phyloP scores from a whole-genome alignment of 2,329 filamentous ascomycete species.

The Coniochaeta prunicola region DNA sequence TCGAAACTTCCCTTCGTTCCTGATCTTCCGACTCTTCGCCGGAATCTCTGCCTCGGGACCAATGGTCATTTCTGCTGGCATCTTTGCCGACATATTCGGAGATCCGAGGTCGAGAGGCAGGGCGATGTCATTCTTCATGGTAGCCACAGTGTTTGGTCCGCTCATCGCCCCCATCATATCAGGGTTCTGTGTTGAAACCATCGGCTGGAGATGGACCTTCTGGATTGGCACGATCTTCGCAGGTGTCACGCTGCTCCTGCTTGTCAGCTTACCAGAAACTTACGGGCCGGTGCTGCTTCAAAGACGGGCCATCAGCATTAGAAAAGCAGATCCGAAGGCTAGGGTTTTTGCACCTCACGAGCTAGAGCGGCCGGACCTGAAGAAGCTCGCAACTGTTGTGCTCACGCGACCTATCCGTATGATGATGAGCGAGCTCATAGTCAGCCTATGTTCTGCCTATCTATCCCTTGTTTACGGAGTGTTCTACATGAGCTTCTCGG shows the following conservation, averaged over 20 bases:
- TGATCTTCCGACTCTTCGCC: constrained; percentile 47
- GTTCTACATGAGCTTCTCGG: constrained; percentile 68
- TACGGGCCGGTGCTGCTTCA: constrained; percentile 52
- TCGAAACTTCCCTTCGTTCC: constrained; percentile 42
- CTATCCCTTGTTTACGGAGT: constrained; percentile 62
- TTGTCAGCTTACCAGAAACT: constrained; percentile 60
- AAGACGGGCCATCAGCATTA: constrained; percentile 47
- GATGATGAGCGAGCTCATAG: constrained; percentile 65
- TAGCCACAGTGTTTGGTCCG: constrained; percentile 57
- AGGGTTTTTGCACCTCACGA: constrained; percentile 54
- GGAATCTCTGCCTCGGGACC: constrained; percentile 50
- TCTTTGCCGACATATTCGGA: constrained; percentile 60
- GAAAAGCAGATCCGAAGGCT: constrained; percentile 44
- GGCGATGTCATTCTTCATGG: constrained; percentile 58
- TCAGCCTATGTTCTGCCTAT: constrained; percentile 62
- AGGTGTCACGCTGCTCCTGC: constrained; percentile 48
- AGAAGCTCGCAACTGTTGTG: constrained; percentile 59
- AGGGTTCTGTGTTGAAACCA: constrained; percentile 49
- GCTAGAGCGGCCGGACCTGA: constrained; percentile 49
- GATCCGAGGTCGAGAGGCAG: constrained; percentile 48
- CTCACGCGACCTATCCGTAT: constrained; percentile 66
- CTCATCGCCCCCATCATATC: constrained; percentile 59
- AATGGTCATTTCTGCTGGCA: constrained; percentile 54
- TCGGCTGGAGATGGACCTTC: constrained; percentile 65
- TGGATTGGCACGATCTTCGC: constrained; percentile 66